phyloP scores from a whole-genome alignment of 2,329 filamentous ascomycete species.

The Colletotrichum lupini region DNA sequence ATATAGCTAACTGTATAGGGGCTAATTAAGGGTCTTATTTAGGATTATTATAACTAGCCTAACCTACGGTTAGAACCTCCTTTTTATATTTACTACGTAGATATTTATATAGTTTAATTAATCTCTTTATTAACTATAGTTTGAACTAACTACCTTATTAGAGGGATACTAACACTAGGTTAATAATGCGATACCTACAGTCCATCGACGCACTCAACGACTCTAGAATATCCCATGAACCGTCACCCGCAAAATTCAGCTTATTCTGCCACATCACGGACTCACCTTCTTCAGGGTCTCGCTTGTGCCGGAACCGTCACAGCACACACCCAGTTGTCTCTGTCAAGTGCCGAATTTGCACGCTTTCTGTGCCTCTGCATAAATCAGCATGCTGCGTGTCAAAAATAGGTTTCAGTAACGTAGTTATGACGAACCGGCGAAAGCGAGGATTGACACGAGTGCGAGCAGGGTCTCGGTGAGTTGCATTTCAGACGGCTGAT shows the following conservation, averaged over 20 bases:
- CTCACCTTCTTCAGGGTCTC: neutral
- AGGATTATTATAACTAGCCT: too few relatives aligned
- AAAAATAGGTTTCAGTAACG: neutral
- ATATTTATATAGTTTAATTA: too few relatives aligned
- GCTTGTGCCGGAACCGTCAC: neutral
- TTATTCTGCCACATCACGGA: neutral
- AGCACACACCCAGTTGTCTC: neutral
- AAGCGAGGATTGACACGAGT: neutral
- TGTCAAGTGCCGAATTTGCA: too few relatives aligned
- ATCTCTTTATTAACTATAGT: too few relatives aligned
- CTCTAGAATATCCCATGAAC: neutral
- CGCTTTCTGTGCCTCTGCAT: neutral
- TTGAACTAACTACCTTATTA: too few relatives aligned
- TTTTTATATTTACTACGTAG: too few relatives aligned
- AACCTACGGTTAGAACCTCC: too few relatives aligned
- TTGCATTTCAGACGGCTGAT: neutral
- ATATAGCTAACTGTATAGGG: too few relatives aligned
- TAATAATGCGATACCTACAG: neutral
- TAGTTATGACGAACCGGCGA: neutral
- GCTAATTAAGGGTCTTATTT: too few relatives aligned
- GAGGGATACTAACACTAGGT: too few relatives aligned
- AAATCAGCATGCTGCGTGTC: neutral
- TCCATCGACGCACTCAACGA: neutral
- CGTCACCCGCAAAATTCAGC: neutral
- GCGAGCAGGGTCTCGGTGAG: neutral